Base-by-base conservation (phyloP, 2,329 filamentous ascomycete species). In the Bisporella sp. region DNA sequence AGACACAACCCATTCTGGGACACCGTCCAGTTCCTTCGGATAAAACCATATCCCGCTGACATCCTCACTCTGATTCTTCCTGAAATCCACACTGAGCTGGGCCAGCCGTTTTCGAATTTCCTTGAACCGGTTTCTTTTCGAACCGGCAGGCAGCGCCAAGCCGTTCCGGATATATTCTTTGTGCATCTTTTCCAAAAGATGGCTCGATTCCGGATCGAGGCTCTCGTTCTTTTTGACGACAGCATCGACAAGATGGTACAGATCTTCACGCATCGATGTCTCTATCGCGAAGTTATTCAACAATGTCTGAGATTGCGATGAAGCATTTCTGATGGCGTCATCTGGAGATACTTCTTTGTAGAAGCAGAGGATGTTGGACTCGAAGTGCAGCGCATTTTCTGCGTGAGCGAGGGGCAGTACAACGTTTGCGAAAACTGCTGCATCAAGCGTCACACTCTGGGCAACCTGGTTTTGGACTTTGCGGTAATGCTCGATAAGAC, bases 271-370 rank as follows among this genome's bases (percentile, higher is more conserved):
- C 85, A 89, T 89, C 64, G 75, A 78, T 51, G 80, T 79, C 69
- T 91, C 86, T 56, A 90, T 89, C 47, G 74, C 71, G 62, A 87
- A 89, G 59, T 89, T 84, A 59, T 86, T 79, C 69, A 88, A 76
- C 55, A 87, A 69, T 67, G 81, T 82, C 64, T 88, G 81, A 0
- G 85, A 83, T 63, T 89, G 79, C 57, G 80, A 85, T 1, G 85
- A 89, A 30, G 85, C 85, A 67, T 88, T 81, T 35, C 87, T 80
- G 46, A 90, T 72, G 47, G 74, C 76, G 56, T 76, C 75, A 59
- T 87, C 74, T 1, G 75, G 77, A 28, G 84, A 88, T 6, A 90
- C 84, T 58, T 86, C 81, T 62, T 89, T 84, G 67, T 89, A 89
- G 69, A 90, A 89, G 43, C 75, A 69, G 53, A 75, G 73, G 32